Conservation (phyloP, 2,329 filamentous ascomycete species). For the Aureobasidium pullulans region DNA sequence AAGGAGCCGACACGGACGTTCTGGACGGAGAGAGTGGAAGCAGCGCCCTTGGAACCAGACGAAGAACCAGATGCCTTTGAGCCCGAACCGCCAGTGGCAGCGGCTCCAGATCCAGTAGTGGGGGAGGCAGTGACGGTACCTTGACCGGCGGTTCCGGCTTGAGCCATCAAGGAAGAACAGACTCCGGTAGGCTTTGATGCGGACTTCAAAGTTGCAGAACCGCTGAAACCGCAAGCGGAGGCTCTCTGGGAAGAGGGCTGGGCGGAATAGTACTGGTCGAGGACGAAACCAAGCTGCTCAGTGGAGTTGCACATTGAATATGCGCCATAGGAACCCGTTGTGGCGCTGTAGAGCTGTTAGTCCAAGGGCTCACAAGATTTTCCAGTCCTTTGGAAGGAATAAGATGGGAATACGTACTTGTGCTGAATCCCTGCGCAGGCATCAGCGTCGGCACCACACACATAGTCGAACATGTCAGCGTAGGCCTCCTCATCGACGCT, state of each 20-base stretch:
- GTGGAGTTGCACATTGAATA: slow-evolving; percentile 68
- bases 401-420: no score
- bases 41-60: slow-evolving; percentile 27
- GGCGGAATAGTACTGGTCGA: slow-evolving; percentile 64
- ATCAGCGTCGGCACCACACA: slow-evolving; percentile 53
- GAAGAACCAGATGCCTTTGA: slow-evolving; percentile 19
- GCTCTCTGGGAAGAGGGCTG: slow-evolving; percentile 41
- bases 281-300: slow-evolving; percentile 65
- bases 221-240: slow-evolving; percentile 64
- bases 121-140: slow-evolving; percentile 47
- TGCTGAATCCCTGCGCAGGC: no score
- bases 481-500: slow-evolving; percentile 52
- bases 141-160: slow-evolving; percentile 56
- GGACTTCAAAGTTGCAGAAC: slow-evolving; percentile 53
- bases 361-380: no score
- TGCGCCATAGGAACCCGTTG: no score
- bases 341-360: no score
- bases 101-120: no score
- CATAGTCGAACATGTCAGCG: slow-evolving; percentile 62
- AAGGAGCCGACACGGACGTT: no score
- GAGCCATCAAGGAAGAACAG: slow-evolving; percentile 54
- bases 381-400: no score
- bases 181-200: slow-evolving; percentile 37
- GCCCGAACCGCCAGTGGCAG: no score
- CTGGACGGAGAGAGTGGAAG: no score